phyloP scores from a whole-genome alignment of 2,329 filamentous ascomycete species.

The Arachnomyces sp. region DNA sequence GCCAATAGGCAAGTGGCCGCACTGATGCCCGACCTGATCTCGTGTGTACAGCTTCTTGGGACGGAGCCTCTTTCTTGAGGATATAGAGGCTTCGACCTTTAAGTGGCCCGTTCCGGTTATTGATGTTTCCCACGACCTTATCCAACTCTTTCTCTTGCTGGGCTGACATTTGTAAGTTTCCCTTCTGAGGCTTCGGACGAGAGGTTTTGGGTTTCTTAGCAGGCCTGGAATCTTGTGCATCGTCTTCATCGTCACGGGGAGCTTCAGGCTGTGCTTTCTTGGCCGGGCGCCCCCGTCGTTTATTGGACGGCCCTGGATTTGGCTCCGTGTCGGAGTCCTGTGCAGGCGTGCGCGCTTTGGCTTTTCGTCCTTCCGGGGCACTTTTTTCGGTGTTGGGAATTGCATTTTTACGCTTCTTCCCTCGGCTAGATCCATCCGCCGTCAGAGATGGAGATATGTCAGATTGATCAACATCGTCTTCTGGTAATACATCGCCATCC shows the following conservation, averaged over 20 bases:
- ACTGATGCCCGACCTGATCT: slow-evolving; percentile 73
- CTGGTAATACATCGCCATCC: slow-evolving; percentile 1
- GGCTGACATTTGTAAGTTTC: slow-evolving; percentile 21
- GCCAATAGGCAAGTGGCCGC: slow-evolving; percentile 76
- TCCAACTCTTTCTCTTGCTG: slow-evolving; percentile 31
- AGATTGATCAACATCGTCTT: slow-evolving; percentile 9
- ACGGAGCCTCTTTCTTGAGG: slow-evolving; percentile 44
- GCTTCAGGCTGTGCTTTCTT: slow-evolving; percentile 15
- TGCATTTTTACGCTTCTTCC: slow-evolving; percentile 11
- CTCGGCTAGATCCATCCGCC: slow-evolving; percentile 6
- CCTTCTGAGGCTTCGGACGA: slow-evolving; percentile 15
- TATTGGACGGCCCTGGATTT: slow-evolving; percentile 16
- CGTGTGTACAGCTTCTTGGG: slow-evolving; percentile 52
- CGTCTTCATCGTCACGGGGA: slow-evolving; percentile 13
- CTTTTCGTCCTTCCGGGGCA: neutral
- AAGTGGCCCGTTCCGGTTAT: slow-evolving; percentile 36
- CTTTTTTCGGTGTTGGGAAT: neutral
- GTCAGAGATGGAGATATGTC: slow-evolving; percentile 6
- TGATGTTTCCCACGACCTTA: slow-evolving; percentile 37
- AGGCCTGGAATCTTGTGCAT: slow-evolving; percentile 17
- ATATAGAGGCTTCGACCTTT: slow-evolving; percentile 45
- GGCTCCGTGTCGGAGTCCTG: neutral
- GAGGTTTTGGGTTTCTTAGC: slow-evolving; percentile 27
- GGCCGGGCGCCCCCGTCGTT: slow-evolving; percentile 24
- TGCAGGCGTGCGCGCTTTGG: neutral